Base-by-base conservation (phyloP, 129 eudicot species). In the Flaveria robusta region DNA sequence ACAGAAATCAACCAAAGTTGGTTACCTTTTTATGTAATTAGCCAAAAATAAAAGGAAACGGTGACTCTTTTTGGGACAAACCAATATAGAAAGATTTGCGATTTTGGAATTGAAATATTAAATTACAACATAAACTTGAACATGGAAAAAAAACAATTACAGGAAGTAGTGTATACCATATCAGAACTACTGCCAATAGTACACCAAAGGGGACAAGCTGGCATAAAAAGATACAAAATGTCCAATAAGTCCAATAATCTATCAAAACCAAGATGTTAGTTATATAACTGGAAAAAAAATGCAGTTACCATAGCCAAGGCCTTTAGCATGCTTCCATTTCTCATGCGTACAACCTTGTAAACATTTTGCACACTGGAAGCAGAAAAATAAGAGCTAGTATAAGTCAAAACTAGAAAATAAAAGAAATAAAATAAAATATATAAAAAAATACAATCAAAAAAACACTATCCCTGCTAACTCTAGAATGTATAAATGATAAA, bases 291-390 rank as follows among this genome's bases (percentile, higher is more conserved):
- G 63, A 16, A 42, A 20, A 14, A 68, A 18, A 66, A 72, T n/a
- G 58, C 15, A 22, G 43, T 74, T 85, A 95, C 99, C 99, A 95
- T 95, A 66, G 99, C 99, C 81, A 95, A 86, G 58, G 99, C 99
- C 76, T 79, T 83, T 49, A 86, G 86, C 96, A 95, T 89, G 87
- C 88, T 95, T 83, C 99, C 97, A 77, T 89, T 91, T 70, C 89
- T 95, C 74, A 89, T 68, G 52, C 70, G 82, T 72, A 95, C 97
- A 78, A 95, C 90, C 76, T 86, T 83, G 60, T 89, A 84, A 69
- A 95, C 97, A 85, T 89, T 89, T 56, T 86, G 75, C 64, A 91
- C 85, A 75, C 97, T 95, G 88, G 49, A 45, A 82, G 66, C 39
- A 78, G 52, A 77, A 49, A 29, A 18, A 51, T 10, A 42, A 42